Conservation (phyloP, 306 rosid species). For the Cicer chorassanicum region DNA sequence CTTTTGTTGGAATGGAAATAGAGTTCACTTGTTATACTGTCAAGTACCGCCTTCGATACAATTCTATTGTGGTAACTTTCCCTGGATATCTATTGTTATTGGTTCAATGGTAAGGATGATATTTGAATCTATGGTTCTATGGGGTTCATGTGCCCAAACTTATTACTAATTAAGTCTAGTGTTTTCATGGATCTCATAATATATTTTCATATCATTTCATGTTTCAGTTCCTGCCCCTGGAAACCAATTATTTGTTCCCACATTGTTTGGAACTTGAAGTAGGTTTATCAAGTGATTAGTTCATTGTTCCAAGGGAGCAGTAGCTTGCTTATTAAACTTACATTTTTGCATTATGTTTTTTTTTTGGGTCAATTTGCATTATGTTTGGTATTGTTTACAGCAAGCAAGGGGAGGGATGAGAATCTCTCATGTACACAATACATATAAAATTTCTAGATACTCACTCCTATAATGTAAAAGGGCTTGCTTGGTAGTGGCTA, state of each 20-base stretch:
- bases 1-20: constrained; percentile 23
- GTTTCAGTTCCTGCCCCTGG: background rate
- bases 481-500: background rate
- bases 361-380: background rate
- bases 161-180: too few species aligned
- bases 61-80: background rate
- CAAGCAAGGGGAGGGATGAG: background rate
- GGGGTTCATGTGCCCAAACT: too few species aligned
- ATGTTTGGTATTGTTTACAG: background rate
- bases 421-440: background rate
- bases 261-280: background rate
- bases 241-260: background rate
- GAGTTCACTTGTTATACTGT: background rate
- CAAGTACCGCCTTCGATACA: background rate
- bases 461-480: background rate
- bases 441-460: background rate
- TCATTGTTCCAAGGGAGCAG: background rate
- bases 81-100: background rate
- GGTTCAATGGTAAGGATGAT: too few species aligned
- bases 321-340: background rate
- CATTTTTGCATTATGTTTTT: background rate
- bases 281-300: background rate
- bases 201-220: background rate
- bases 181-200: too few species aligned
- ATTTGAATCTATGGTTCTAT: too few species aligned